Conservation (phyloP, 768 basidiomycete species). For the Hericium alpestre region DNA sequence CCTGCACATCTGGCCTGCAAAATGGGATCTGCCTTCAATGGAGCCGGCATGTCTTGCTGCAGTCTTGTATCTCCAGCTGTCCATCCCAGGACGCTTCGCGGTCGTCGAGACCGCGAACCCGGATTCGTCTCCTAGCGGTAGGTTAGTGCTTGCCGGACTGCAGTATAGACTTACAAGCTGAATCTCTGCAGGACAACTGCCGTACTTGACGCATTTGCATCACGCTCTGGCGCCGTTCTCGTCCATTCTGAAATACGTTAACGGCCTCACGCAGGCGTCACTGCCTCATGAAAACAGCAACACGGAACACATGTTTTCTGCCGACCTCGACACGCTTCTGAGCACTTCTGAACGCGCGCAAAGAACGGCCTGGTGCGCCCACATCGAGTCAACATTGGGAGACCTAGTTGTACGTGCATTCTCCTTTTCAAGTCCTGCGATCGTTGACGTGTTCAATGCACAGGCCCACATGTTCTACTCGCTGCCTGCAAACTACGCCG, state of each 20-base stretch:
- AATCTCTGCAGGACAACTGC: constrained; percentile 48
- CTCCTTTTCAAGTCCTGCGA: constrained; percentile 1
- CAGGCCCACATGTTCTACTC: constrained; percentile 61
- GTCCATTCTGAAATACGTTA: constrained; percentile 57
- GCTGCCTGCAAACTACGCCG: constrained; percentile 49
- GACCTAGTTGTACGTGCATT: constrained; percentile 52
- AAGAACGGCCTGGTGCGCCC: constrained; percentile 51
- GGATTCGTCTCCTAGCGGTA: constrained; percentile 65
- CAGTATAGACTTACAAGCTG: background rate
- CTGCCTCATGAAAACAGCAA: constrained; percentile 15
- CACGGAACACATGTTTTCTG: constrained; percentile 10
- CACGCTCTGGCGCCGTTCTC: constrained; percentile 39
- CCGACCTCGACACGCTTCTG: constrained; percentile 41
- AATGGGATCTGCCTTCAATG: constrained; percentile 54
- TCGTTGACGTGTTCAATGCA: constrained; percentile 1
- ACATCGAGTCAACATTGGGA: constrained; percentile 55
- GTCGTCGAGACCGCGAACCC: constrained; percentile 56
- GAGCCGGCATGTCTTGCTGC: constrained; percentile 59
- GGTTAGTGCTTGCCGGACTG: constrained; percentile 21
- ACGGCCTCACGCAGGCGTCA: constrained; percentile 31
- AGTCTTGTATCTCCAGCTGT: constrained; percentile 56
- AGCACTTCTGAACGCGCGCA: constrained; percentile 38
- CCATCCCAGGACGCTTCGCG: constrained; percentile 57
- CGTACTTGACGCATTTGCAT: constrained; percentile 54
- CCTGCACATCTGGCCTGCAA: constrained; percentile 62